A percentile compares a stretch with the other conserved stretches of the same genome.
These are phyloP conservation scores for Euphorbia lathyris DNA, from an alignment of 345 rosid genomes.

Conservation along the genomic window DNA sequence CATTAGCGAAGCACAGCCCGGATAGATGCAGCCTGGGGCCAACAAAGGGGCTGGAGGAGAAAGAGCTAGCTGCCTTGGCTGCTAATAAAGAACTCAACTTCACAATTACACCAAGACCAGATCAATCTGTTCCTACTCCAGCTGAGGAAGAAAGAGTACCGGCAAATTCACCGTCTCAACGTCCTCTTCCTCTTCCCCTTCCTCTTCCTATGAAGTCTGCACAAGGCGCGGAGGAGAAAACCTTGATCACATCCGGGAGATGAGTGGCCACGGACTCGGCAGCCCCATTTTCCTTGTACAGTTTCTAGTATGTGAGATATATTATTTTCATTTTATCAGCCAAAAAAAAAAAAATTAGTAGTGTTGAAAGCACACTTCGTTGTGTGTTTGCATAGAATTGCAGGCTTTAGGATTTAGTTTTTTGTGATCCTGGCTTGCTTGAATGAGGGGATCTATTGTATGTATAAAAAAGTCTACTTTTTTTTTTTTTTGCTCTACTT, in stretches of 20 bases:
- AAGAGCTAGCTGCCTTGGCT: constrained; percentile 81
- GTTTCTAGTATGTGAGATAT: constrained; percentile 19
- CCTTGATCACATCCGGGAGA: constrained; percentile 45
- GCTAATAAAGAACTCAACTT: constrained; percentile 83
- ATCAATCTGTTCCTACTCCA: constrained; percentile 27
- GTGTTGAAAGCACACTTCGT: constrained; percentile 3
- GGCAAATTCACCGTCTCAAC: constrained; percentile 19
- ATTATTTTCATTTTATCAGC: constrained; percentile 5
- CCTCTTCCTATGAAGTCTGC: constrained; percentile 18
- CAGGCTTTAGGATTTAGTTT: constrained; percentile 34
- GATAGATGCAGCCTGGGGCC: constrained; percentile 81
- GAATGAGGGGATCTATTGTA: constrained; percentile 6
- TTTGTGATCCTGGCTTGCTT: constrained; percentile 38
- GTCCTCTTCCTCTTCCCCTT: constrained; percentile 15
- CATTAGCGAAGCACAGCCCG: constrained; percentile 75
- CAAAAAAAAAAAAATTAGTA: constrained; percentile 15
- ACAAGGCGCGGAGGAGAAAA: constrained; percentile 35
- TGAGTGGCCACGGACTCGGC: constrained; percentile 19
- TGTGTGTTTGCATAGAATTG: constrained; percentile 19
- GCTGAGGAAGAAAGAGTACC: constrained; percentile 25
- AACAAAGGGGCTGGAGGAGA: constrained; percentile 81
- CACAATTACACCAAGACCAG: constrained; percentile 51
- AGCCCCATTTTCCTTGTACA: constrained; percentile 29
- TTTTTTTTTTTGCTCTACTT: constrained; percentile 1
- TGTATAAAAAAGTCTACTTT: constrained; percentile 22